Evolutionary conservation across 768 basidiomycete species (phyloP).

Genomic region (Lentinula guzmanii): DNA sequence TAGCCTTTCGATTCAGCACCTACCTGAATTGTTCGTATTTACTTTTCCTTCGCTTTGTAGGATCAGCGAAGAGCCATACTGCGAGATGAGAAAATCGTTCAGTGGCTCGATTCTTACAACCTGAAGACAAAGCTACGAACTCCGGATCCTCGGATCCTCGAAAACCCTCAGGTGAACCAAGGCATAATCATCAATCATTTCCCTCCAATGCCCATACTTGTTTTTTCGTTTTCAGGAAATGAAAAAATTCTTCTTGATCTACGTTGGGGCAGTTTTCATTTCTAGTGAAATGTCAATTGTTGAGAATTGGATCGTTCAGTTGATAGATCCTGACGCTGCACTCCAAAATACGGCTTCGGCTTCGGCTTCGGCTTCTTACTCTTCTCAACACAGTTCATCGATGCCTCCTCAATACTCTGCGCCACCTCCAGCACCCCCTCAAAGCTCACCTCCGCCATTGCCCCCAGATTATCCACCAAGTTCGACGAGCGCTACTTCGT

Average conservation of each 20-base stretch:
- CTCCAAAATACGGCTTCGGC: conserved; percentile 14
- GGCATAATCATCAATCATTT: background rate
- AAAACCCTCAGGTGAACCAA: background rate
- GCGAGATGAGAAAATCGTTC: background rate
- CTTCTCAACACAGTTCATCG: background rate
- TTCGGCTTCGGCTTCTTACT: background rate
- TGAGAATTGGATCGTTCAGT: conserved; percentile 32
- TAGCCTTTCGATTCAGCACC: no score
- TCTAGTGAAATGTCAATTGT: conserved; percentile 30
- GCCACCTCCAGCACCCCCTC: conserved; percentile 18
- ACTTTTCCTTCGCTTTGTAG: background rate
- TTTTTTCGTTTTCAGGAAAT: background rate
- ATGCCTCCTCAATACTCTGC: conserved; percentile 4
- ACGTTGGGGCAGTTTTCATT: conserved; percentile 38
- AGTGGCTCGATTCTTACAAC: background rate
- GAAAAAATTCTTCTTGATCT: conserved; percentile 31
- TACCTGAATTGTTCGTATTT: background rate
- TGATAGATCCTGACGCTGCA: conserved; percentile 25
- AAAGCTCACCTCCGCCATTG: conserved; percentile 9
- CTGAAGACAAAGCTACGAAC: background rate
- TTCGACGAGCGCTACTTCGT: background rate
- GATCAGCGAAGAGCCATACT: background rate
- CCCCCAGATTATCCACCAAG: conserved; percentile 7
- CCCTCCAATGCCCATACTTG: background rate
- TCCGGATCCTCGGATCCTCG: background rate